Evolutionary conservation across 164 flowering plant species (phyloP), one percentile per base, ranked within the genome.

Genomic region (Umbellularia californica): DNA sequence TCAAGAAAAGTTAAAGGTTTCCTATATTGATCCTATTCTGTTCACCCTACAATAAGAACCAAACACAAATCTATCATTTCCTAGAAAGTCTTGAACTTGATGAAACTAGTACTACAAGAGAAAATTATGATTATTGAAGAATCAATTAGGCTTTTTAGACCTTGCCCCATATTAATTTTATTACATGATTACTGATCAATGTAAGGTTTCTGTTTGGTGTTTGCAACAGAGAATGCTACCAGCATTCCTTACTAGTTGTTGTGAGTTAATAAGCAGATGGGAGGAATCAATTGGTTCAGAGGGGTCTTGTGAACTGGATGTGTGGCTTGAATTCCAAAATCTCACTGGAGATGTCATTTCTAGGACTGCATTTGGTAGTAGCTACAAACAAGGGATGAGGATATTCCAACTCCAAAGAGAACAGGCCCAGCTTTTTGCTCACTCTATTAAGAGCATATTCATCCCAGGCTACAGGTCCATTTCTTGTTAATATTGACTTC

Each of bases 1-100:
- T 25, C 17, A 69, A 14, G 78, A 82, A 62, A 82, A 82, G 65
- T 51, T 82, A 24, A 82, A 82, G 84, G 84, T 79, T 58, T 11
- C n/a, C 30, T 60, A 17, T 6, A 19, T 64, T 64, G 15, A 2
- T 17, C 6, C 0, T 0, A 5, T 5, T 60, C 22, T 22, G 2
- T 60, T 60, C 10, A 2, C 23, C 23, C 1, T 60, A 60, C 64
- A n/a, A 20, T 60, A 60, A 60, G 17, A 15, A 60, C 0, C n/a
- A 14, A 60, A 22, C 22, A 60, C 47, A 35, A 58, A 58, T 58
- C 63, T 3, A 58, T 58, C 22, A 58, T 17, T 12, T 58, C 2
- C 33, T 19, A 19, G 47, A 0, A 35, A 35, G 10, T 35, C 10
- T 7, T 35, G 10, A 7, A 35, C 47, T 5, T 35, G 47, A 35